Evolutionary conservation across 1,139 yeast species (phyloP).

Genomic region (Taphrina sp.): DNA sequence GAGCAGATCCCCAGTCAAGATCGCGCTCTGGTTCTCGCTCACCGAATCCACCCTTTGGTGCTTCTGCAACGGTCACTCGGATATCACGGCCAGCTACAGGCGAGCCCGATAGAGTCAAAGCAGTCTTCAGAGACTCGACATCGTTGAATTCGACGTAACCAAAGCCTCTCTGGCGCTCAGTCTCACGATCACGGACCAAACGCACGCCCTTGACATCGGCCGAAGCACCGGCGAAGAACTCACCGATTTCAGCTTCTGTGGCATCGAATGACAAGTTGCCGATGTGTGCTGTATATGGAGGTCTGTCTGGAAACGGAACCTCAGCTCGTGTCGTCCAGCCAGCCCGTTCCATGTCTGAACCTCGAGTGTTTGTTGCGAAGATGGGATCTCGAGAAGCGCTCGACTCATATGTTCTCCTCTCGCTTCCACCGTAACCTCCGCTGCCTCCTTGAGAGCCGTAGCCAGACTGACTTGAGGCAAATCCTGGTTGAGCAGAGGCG

Average conservation of each 20-base stretch:
- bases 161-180: conserved; percentile 69
- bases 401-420: conserved; percentile 16
- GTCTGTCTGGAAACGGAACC: conserved; percentile 77
- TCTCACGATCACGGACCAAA: conserved; percentile 61
- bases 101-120: conserved; percentile 62
- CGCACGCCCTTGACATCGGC: conserved; percentile 51
- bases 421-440: conserved; percentile 28
- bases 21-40: conserved; percentile 39
- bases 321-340: conserved; percentile 55
- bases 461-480: conserved; percentile 12
- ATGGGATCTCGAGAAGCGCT: conserved; percentile 15
- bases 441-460: conserved; percentile 8
- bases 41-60: conserved; percentile 49
- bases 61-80: conserved; percentile 87
- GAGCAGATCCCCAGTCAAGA: conserved; percentile 41
- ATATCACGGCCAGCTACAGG: conserved; percentile 73
- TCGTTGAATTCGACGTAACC: conserved; percentile 80
- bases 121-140: conserved; percentile 65
- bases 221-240: conserved; percentile 64
- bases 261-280: conserved; percentile 84
- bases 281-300: conserved; percentile 88
- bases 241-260: conserved; percentile 61
- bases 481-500: conserved; percentile 31
- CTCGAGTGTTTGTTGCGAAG: conserved; percentile 18
- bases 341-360: conserved; percentile 17